A percentile compares a stretch with the other conserved stretches of the same genome.
These are phyloP conservation scores for Orbilia quercus DNA, from an alignment of 2,329 filamentous ascomycete genomes.

Conservation along the genomic window DNA sequence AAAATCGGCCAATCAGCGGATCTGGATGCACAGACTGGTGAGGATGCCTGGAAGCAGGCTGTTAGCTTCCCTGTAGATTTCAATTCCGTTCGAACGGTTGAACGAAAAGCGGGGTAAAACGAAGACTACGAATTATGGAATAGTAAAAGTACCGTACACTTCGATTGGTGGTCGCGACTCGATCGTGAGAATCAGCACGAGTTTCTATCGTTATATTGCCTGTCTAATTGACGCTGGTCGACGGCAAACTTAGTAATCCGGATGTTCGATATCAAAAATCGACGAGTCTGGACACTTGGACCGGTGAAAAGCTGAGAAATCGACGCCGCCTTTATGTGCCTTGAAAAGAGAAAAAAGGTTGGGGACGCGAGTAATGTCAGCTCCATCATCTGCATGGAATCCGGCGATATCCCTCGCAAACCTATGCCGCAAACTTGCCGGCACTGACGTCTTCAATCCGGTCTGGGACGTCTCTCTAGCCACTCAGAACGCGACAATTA, in stretches of 20 bases:
- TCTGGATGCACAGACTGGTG: slow-evolving; percentile 32
- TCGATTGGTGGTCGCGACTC: slow-evolving; percentile 20
- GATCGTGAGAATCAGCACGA: neutral
- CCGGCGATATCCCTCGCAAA: slow-evolving; percentile 57
- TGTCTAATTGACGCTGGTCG: neutral
- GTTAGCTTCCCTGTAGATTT: slow-evolving; percentile 28
- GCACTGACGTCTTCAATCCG: slow-evolving; percentile 52
- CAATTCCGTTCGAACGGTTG: slow-evolving; percentile 1
- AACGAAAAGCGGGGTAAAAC: slow-evolving; percentile 52
- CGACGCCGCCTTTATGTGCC: neutral
- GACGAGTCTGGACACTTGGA: slow-evolving; percentile 34
- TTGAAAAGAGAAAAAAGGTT: neutral
- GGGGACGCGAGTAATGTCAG: slow-evolving; percentile 56
- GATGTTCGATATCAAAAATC: slow-evolving; percentile 1
- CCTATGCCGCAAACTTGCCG: slow-evolving; percentile 54
- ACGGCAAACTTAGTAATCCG: slow-evolving; percentile 40
- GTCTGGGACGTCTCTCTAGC: slow-evolving; percentile 18
- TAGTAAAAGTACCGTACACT: neutral
- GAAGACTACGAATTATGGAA: neutral
- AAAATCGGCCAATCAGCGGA: slow-evolving; percentile 33
- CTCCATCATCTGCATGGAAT: slow-evolving; percentile 48
- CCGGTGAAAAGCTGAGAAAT: slow-evolving; percentile 28
- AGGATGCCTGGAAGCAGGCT: slow-evolving; percentile 20
- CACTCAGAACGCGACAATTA: slow-evolving; percentile 48
- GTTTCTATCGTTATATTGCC: neutral